These are phyloP conservation scores for Fusarium sp. DNA, from an alignment of 2,329 filamentous ascomycete species.

Conservation along the genomic window DNA sequence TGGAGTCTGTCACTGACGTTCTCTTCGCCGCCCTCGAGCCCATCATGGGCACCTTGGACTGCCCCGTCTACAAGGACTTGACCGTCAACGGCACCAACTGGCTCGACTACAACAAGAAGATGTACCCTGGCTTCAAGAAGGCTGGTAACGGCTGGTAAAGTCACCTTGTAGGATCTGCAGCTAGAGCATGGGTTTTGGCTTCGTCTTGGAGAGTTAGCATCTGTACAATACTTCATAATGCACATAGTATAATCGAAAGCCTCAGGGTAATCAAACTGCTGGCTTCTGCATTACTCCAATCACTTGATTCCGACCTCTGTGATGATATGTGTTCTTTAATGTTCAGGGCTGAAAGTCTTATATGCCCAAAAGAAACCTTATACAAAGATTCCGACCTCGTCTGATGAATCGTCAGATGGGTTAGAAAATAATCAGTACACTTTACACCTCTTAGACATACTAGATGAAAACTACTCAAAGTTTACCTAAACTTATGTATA, in stretches of 20 bases:
- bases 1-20: conserved; percentile 39
- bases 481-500: no score
- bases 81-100: conserved; percentile 41
- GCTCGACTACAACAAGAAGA: conserved; percentile 39
- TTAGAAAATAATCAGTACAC: no score
- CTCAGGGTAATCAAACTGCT: background rate
- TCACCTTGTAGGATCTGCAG: background rate
- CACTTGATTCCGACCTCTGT: background rate
- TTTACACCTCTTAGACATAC: no score
- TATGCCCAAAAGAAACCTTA: no score
- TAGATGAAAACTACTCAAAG: no score
- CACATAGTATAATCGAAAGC: conserved; percentile 1
- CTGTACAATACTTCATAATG: conserved; percentile 15
- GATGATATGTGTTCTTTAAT: no score
- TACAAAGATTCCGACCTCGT: no score
- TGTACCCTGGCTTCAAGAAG: conserved; percentile 43
- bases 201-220: background rate
- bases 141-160: conserved; percentile 38
- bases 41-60: conserved; percentile 35
- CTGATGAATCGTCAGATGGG: no score
- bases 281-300: background rate
- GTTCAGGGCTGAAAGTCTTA: no score
- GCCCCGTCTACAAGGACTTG: conserved; percentile 35
- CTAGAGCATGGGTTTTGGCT: background rate
- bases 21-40: conserved; percentile 39